These are phyloP conservation scores for Citeromyces hawaiiensis DNA, from an alignment of 1,139 yeast species.

Conservation along the genomic window DNA sequence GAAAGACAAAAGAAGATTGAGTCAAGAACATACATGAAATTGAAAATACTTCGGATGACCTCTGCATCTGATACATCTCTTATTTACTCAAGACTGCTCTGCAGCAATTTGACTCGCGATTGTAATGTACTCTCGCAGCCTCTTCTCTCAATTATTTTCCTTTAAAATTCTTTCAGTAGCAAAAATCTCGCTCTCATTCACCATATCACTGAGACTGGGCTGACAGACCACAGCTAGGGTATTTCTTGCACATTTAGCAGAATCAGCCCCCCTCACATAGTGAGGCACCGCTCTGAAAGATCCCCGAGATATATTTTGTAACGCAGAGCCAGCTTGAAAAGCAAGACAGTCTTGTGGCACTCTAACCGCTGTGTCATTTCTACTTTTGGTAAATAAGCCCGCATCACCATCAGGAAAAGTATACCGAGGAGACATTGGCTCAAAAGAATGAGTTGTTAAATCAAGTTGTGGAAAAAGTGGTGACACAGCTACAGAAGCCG, in stretches of 20 bases:
- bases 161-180: conserved; percentile 29
- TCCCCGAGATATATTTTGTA: conserved; percentile 36
- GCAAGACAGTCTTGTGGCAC: conserved; percentile 49
- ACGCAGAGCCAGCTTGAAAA: conserved; percentile 53
- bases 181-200: conserved; percentile 30
- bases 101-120: no score
- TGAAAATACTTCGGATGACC: no score
- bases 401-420: conserved; percentile 28
- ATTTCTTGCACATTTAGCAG: conserved; percentile 30
- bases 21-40: no score
- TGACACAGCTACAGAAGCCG: background rate
- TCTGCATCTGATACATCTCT: no score
- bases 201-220: conserved; percentile 38
- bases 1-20: no score
- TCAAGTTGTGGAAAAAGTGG: background rate
- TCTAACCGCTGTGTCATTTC: conserved; percentile 30
- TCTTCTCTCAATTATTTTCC: conserved; percentile 22
- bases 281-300: conserved; percentile 51
- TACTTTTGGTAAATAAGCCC: conserved; percentile 39
- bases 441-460: background rate
- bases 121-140: no score
- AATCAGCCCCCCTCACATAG: conserved; percentile 31
- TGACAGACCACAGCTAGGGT: conserved; percentile 57
- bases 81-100: no score
- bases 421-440: background rate